phyloP scores from a whole-genome alignment of 139 green algal species.

The Chlorella sp. region DNA sequence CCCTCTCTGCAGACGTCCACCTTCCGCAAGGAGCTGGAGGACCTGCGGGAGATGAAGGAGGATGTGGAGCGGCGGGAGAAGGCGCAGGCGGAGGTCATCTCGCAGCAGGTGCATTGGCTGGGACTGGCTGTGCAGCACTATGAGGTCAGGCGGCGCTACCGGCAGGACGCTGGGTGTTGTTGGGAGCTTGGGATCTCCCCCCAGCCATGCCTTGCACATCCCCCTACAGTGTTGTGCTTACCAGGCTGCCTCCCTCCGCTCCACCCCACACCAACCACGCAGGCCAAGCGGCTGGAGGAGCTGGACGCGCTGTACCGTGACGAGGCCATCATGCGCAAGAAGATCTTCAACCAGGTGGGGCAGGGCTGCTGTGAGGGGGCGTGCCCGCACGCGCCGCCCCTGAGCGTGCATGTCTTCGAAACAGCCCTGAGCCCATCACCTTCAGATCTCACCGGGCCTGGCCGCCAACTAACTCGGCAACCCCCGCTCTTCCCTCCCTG shows the following conservation, averaged over 20 bases:
- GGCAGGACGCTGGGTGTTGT: too few species aligned
- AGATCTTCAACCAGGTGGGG: conserved; percentile 71
- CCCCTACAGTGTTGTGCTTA: too few species aligned
- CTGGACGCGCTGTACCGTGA: conserved; percentile 91
- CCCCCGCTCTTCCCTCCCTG: background rate
- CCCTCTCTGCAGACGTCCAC: conserved; percentile 46
- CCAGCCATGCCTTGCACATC: too few species aligned
- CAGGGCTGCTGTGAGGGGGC: background rate
- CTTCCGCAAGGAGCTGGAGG: conserved; percentile 85
- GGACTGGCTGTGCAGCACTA: too few species aligned
- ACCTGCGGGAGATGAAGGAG: conserved; percentile 91
- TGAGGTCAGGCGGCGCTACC: too few species aligned
- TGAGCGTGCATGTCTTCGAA: too few species aligned
- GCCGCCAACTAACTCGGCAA: background rate
- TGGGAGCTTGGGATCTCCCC: too few species aligned
- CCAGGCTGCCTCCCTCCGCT: background rate
- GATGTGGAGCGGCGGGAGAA: conserved; percentile 93
- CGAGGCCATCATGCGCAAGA: conserved; percentile 69
- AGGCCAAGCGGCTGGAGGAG: conserved; percentile 90
- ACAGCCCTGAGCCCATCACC: too few species aligned
- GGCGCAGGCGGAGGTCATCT: conserved; percentile 84
- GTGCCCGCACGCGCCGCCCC: too few species aligned
- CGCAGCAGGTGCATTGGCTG: conserved; percentile 47
- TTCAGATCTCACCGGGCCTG: background rate
- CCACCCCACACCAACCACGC: too few species aligned